These are phyloP conservation scores for Ramaria sp. DNA, from an alignment of 768 basidiomycete species.

Conservation along the genomic window DNA sequence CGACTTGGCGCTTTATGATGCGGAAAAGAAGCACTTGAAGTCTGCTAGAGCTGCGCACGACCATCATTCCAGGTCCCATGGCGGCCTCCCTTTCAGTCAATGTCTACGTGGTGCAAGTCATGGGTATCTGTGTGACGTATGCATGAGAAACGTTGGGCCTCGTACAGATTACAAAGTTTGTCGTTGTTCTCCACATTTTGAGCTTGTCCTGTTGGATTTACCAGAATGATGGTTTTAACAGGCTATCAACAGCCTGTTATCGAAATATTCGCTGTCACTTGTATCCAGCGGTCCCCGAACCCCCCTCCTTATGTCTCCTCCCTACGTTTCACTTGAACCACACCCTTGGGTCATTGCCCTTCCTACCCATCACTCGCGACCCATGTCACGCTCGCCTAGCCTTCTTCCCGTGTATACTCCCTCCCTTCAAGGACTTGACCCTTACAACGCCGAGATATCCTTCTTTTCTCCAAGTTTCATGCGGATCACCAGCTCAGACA, in stretches of 20 bases:
- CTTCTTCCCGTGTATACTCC: neutral
- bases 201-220: too few species aligned
- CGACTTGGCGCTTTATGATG: neutral
- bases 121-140: neutral
- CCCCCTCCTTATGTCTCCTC: neutral
- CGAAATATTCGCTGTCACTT: neutral
- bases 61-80: neutral
- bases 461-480: slow-evolving; percentile 1
- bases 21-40: neutral
- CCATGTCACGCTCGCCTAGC: neutral
- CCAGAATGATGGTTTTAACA: neutral
- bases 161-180: neutral
- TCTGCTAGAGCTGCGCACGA: neutral
- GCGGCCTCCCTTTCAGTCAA: neutral
- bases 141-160: neutral
- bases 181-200: neutral
- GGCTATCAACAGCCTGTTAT: neutral
- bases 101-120: neutral
- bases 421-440: neutral
- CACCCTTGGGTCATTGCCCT: neutral
- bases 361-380: neutral
- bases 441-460: neutral
- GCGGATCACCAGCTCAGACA: neutral
- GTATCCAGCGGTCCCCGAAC: neutral
- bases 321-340: neutral